phyloP scores from a whole-genome alignment of 441 rosid genomes.

The Eugenia klotzschiana region DNA sequence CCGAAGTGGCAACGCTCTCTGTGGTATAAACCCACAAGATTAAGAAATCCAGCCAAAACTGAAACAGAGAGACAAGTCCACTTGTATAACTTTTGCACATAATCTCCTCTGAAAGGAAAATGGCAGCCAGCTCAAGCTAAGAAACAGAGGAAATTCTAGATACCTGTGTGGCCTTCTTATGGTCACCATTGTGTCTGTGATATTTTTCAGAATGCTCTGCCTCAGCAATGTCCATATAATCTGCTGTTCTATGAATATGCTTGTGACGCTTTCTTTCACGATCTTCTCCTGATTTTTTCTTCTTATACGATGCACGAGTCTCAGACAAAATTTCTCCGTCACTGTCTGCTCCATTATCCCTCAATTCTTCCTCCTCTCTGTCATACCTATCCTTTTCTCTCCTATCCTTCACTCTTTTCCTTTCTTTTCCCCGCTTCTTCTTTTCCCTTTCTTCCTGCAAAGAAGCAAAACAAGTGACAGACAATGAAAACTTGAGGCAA shows the following conservation, averaged over 20 bases:
- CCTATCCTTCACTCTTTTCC: constrained; percentile 31
- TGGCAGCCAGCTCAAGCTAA: background rate
- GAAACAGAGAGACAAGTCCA: background rate
- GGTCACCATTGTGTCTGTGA: constrained; percentile 25
- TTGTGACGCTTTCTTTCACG: constrained; percentile 30
- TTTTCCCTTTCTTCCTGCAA: constrained; percentile 39
- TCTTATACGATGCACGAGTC: constrained; percentile 13
- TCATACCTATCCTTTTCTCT: constrained; percentile 35
- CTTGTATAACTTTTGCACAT: background rate
- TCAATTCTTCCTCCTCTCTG: constrained; percentile 33
- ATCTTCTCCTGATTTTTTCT: constrained; percentile 35
- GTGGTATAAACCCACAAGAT: background rate
- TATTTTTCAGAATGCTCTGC: constrained; percentile 23
- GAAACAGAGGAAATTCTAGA: background rate
- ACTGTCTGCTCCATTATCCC: constrained; percentile 22
- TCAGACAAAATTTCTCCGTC: constrained; percentile 21
- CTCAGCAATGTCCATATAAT: constrained; percentile 23
- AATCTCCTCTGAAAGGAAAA: background rate
- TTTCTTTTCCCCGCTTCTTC: constrained; percentile 37
- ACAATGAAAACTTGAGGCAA: background rate
- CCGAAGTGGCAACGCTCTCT: background rate
- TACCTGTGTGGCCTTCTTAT: constrained; percentile 35
- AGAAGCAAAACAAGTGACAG: background rate
- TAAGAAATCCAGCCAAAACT: background rate
- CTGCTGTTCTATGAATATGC: constrained; percentile 20